phyloP scores from a whole-genome alignment of 768 basidiomycete species.

The Russula vinacea region DNA sequence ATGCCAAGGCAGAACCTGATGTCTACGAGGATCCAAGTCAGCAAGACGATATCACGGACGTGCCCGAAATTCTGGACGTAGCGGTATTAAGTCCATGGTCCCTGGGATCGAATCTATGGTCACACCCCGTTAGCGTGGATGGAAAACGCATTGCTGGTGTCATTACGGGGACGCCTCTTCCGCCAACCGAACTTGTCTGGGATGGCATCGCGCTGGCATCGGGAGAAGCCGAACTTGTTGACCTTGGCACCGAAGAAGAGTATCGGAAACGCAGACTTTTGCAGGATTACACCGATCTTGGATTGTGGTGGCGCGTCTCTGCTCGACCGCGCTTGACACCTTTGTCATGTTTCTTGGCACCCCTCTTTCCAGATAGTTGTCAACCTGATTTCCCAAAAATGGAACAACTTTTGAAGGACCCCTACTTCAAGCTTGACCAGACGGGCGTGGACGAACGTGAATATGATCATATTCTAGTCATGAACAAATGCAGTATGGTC shows the following conservation, averaged over 20 bases:
- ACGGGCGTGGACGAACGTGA: slow-evolving; percentile 46
- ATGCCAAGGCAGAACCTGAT: slow-evolving; percentile 48
- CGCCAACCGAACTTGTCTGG: slow-evolving; percentile 44
- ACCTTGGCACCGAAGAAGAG: slow-evolving; percentile 47
- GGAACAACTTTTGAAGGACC: slow-evolving; percentile 46
- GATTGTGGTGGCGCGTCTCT: slow-evolving; percentile 62
- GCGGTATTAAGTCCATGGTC: slow-evolving; percentile 66
- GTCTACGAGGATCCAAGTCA: slow-evolving; percentile 53
- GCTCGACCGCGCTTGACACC: slow-evolving; percentile 50
- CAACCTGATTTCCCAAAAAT: slow-evolving; percentile 61
- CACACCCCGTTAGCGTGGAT: slow-evolving; percentile 58
- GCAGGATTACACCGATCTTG: slow-evolving; percentile 60
- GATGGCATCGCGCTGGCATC: slow-evolving; percentile 41
- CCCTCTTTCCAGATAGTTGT: slow-evolving; percentile 45
- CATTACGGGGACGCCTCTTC: slow-evolving; percentile 61
- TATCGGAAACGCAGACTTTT: slow-evolving; percentile 49
- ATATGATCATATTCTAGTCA: slow-evolving; percentile 50
- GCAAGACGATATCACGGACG: slow-evolving; percentile 43
- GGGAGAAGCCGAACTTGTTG: slow-evolving; percentile 37
- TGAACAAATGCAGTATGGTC: slow-evolving; percentile 56
- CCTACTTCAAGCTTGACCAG: slow-evolving; percentile 57
- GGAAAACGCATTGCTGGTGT: slow-evolving; percentile 55
- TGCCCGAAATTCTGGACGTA: slow-evolving; percentile 58
- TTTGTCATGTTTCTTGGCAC: slow-evolving; percentile 64
- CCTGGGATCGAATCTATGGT: slow-evolving; percentile 52